These are phyloP conservation scores for Phytophthora meadii DNA, from an alignment of 352 stramenopile species.

Conservation along the genomic window DNA sequence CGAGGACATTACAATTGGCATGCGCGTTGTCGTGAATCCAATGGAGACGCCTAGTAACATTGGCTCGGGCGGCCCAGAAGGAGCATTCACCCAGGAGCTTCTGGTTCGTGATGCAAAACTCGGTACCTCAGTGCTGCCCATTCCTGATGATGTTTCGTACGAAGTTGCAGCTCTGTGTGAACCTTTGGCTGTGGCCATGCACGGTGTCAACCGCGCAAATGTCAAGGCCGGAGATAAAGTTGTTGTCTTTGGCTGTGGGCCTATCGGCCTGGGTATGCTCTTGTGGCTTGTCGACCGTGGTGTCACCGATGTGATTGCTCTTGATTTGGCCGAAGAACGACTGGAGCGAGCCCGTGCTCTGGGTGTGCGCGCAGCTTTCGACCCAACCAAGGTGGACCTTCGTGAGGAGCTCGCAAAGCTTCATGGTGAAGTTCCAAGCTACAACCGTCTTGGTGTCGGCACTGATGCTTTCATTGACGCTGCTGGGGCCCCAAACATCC, in stretches of 20 bases:
- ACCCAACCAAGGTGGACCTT: constrained; percentile 32
- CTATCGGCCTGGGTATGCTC: constrained; percentile 34
- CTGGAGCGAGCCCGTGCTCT: constrained; percentile 29
- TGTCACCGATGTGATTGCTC: constrained; percentile 28
- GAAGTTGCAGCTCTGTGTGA: constrained; percentile 32
- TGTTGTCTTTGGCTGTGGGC: constrained; percentile 32
- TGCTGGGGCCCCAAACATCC: constrained; percentile 26
- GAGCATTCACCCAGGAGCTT: constrained; percentile 33
- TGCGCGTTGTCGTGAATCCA: constrained; percentile 36
- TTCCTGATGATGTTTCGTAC: constrained; percentile 31
- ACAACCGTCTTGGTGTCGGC: constrained; percentile 32
- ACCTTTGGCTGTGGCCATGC: constrained; percentile 31
- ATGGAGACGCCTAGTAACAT: constrained; percentile 38
- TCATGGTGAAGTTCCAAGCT: constrained; percentile 33
- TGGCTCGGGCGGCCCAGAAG: constrained; percentile 25
- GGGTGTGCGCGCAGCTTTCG: constrained; percentile 25
- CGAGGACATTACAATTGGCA: constrained; percentile 27
- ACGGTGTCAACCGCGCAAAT: constrained; percentile 32
- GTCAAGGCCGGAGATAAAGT: constrained; percentile 35
- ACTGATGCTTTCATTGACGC: constrained; percentile 35
- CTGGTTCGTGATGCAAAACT: constrained; percentile 32
- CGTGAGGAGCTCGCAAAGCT: constrained; percentile 27
- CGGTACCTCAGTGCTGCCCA: constrained; percentile 29
- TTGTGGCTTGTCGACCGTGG: constrained; percentile 34
- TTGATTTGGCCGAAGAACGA: constrained; percentile 31